Evolutionary conservation across 306 rosid genomes (phyloP), one percentile per base, ranked within the genome.

Genomic region (Castanea crenata): DNA sequence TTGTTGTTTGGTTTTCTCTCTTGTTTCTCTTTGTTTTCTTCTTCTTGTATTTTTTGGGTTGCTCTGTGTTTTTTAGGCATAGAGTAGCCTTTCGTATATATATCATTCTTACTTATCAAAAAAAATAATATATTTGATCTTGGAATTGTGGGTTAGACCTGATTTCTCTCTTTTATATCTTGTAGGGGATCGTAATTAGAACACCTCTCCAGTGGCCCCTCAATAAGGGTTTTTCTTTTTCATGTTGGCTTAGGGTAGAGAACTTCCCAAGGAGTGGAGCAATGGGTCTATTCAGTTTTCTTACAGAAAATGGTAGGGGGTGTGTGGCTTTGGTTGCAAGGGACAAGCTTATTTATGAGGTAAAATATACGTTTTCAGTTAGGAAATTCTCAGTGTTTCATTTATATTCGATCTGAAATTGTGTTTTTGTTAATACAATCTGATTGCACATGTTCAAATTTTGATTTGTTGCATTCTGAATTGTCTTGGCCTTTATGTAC

Each of bases 151-250:
- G 62, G 68, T 52, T 54, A 29, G 82, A 35, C 32, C 55, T 52
- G 57, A 62, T 74, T 52, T 51, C 61, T 77, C 11, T 29, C 67
- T 58, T 88, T 87, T 59, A 59, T 78, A 73, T 86, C 61, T 74
- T 89, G 89, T 76, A 95, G 99, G 99, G 98, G 78, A 95, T 95
- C 77, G 44, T 81, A 75, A 85, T 95, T 77, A 88, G 86, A 80
- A 95, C 97, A 1, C 98, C 99, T 76, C 79, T 92, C 80, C 99
- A 92, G 87, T 95, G 94, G 98, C 99, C 98, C 78, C 89, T 91
- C 84, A 81, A 82, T 69, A 95, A 91, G 88, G 99, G 99, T 0
- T 95, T 90, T 88, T 89, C 99, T 31, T 92, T 92, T 91, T 89
- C 98, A 80, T 92, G 98, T 71, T 95, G 99, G 99, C 93, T 95